A percentile compares a stretch with the other conserved stretches of the same genome.
phyloP scores from a whole-genome alignment of 2,329 filamentous ascomycete species.

The Niveomyces coronatus region DNA sequence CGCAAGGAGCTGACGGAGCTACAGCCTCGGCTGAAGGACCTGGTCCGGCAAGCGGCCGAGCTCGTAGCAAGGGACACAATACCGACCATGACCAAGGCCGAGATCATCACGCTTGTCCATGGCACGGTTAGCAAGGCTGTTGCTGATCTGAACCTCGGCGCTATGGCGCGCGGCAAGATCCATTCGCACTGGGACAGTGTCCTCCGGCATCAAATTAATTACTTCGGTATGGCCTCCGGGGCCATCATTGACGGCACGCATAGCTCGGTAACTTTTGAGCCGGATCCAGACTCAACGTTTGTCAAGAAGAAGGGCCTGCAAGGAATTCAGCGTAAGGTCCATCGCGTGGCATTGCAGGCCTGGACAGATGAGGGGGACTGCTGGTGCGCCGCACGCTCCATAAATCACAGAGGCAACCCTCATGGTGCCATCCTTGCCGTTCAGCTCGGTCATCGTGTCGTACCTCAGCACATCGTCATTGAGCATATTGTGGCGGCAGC shows the following conservation, averaged over 20 bases:
- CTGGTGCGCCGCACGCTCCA: conserved; percentile 59
- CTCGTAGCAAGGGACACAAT: conserved; percentile 17
- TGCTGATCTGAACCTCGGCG: conserved; percentile 34
- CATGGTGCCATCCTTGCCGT: conserved; percentile 57
- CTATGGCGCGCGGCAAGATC: conserved; percentile 36
- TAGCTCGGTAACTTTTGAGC: conserved; percentile 49
- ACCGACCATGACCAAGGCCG: conserved; percentile 26
- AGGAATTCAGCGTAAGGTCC: conserved; percentile 13
- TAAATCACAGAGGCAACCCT: conserved; percentile 29
- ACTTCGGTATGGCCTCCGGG: conserved; percentile 56
- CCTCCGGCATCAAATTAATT: conserved; percentile 56
- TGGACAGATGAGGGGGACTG: conserved; percentile 81
- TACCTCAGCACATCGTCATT: conserved; percentile 59
- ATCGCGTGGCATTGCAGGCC: conserved; percentile 47
- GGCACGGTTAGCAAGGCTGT: conserved; percentile 33
- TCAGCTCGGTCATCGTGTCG: conserved; percentile 44
- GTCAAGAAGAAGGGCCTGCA: conserved; percentile 15
- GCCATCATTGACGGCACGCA: conserved; percentile 50
- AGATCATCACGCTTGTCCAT: conserved; percentile 32
- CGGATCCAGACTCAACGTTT: conserved; percentile 10
- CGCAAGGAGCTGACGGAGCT: conserved; percentile 29
- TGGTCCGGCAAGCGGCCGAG: conserved; percentile 22
- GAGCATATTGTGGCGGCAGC: conserved; percentile 59
- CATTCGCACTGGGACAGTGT: conserved; percentile 31
- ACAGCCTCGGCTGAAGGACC: conserved; percentile 22